A percentile compares a stretch with the other conserved stretches of the same genome.
Evolutionary conservation across 169 alveolate species (phyloP).

Genomic region (Eimeria falciformis): DNA sequence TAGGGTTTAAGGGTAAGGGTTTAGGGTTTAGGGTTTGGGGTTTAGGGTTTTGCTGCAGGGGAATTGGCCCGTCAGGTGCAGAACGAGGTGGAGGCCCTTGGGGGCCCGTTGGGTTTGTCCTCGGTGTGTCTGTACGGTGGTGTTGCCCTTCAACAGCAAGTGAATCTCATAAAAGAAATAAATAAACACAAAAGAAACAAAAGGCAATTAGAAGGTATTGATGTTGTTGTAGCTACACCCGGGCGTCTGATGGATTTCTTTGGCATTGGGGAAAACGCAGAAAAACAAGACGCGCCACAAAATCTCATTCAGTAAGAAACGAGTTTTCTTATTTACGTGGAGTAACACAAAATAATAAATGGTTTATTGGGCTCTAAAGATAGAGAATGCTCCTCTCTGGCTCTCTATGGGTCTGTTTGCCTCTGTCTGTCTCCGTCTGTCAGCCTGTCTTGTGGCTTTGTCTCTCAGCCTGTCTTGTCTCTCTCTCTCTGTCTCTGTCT

Average conservation of each 20-base stretch:
- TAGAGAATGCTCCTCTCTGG: background rate
- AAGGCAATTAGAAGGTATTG: background rate
- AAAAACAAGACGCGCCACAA: background rate
- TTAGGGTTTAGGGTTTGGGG: constrained; percentile 5
- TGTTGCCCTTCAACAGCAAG: constrained; percentile 24
- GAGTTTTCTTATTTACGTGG: no score
- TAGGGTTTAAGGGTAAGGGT: background rate
- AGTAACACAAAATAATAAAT: no score
- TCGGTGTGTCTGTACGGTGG: constrained; percentile 41
- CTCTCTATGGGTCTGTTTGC: background rate
- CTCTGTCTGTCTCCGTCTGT: background rate
- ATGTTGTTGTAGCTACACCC: constrained; percentile 59
- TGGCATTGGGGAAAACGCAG: constrained; percentile 25
- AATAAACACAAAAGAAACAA: background rate
- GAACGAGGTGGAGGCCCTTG: constrained; percentile 48
- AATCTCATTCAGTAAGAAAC: no score
- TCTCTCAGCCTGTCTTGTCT: background rate
- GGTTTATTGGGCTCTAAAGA: background rate
- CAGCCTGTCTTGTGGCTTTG: background rate
- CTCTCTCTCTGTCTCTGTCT: background rate
- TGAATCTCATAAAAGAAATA: background rate
- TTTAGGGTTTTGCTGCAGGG: constrained; percentile 13
- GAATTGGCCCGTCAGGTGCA: constrained; percentile 69
- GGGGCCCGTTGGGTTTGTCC: constrained; percentile 44
- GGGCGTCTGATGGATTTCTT: constrained; percentile 51